Base-by-base conservation (phyloP, 2,329 filamentous ascomycete species). In the Pseudocercospora cruenta region DNA sequence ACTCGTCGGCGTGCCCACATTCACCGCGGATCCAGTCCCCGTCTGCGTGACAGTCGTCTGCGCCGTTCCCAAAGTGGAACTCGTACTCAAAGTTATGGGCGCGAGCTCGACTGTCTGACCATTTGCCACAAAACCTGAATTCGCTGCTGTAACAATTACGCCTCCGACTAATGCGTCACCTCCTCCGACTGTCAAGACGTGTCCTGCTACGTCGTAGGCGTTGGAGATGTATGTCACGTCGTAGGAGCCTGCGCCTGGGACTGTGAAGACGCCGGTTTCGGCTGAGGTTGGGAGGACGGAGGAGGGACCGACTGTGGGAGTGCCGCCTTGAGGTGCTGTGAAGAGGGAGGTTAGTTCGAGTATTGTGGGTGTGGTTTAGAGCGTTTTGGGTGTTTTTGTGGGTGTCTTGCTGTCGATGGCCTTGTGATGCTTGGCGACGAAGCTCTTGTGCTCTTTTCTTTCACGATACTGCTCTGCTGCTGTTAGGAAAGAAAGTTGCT, bases 191-290 rank as follows among this genome's bases (percentile, higher is more conserved):
- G 68, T 60, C 24, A 73, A 67, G 1, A 67, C 67, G 60, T 72
- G 70, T 57, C 67, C 69, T 57, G 70, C 71, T 31, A 71, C 62
- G 12, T 65, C 31, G 4, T 63, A 57, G 49, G 61, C 53, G 16
- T 61, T 61, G 39, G 64, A 67, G 21, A 59, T n/a, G 45, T 62
- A 66, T 3, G 68, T 71, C 24, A 70, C 67, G 7, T 43, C 58
- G 58, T 71, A 71, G 26, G 62, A 39, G 21, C 65, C 67, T 49
- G 68, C 70, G 58, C 64, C 65, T 24, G 45, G 36, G 21, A 57
- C 67, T 26, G 67, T 69, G 64, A 70, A 71, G 33, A 47, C 55
- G 63, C 69, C 69, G 14, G 65, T 67, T 28, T 64, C 51, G 39
- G 51, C 45, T 36, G 65, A 51, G 28, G 58, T 55, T 26, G 59